These are phyloP conservation scores for Populus tomentosa DNA, from an alignment of 441 rosid species.

Conservation along the genomic window DNA sequence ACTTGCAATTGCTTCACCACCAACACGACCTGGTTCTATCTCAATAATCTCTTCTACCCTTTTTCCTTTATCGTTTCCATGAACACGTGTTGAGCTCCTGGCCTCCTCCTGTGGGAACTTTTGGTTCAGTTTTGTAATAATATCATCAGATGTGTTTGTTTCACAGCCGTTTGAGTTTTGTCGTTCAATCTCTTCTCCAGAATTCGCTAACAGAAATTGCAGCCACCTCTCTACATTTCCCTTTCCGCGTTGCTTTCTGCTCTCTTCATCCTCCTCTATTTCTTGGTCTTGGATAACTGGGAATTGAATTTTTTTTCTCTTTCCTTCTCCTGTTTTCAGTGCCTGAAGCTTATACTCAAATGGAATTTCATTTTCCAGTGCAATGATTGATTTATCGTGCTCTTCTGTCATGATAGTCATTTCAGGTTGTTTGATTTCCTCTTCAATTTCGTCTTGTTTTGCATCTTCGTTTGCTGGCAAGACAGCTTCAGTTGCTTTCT, in stretches of 20 bases:
- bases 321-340: constrained; percentile 37
- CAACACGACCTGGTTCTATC: constrained; percentile 13
- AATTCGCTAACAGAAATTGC: constrained; percentile 60
- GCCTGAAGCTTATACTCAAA: constrained; percentile 38
- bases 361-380: constrained; percentile 28
- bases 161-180: constrained; percentile 22
- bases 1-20: constrained; percentile 31
- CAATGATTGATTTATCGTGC: constrained; percentile 32
- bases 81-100: constrained; percentile 11
- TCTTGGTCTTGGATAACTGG: constrained; percentile 32
- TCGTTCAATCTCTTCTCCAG: constrained; percentile 39
- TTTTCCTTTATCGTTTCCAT: constrained; percentile 17
- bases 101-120: constrained; percentile 50
- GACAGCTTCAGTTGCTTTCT: constrained; percentile 45
- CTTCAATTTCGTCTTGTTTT: constrained; percentile 38
- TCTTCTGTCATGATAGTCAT: constrained; percentile 20
- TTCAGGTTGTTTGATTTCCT: constrained; percentile 24
- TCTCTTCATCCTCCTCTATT: constrained; percentile 67
- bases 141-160: constrained; percentile 41
- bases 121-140: constrained; percentile 45
- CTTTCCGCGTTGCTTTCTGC: constrained; percentile 68
- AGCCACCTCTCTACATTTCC: constrained; percentile 96
- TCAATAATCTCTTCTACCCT: constrained; percentile 26
- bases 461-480: constrained; percentile 30
- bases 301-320: constrained; percentile 28